Evolutionary conservation across 1,284 basidiomycete genomes (phyloP).

Genomic region (Vanrija sp.): DNA sequence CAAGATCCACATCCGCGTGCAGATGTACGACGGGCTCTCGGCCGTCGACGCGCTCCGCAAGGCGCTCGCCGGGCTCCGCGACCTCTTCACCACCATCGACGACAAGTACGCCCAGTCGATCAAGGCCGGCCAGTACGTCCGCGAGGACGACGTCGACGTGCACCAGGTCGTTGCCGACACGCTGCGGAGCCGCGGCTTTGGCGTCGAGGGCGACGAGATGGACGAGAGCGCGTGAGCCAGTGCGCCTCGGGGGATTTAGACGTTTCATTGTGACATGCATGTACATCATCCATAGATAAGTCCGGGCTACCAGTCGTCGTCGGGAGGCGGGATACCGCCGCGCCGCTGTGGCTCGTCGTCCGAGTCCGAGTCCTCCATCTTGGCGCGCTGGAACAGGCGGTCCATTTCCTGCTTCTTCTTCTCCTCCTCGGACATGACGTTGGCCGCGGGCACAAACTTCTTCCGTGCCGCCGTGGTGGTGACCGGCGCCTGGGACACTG

Average conservation of each 20-base stretch:
- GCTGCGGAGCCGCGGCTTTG: slow-evolving; percentile 30
- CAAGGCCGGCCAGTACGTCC: slow-evolving; percentile 39
- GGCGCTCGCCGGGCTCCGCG: slow-evolving; percentile 70
- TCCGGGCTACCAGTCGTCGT: slow-evolving; percentile 37
- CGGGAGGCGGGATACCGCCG: slow-evolving; percentile 33
- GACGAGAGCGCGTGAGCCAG: slow-evolving; percentile 7
- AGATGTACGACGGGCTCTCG: slow-evolving; percentile 89
- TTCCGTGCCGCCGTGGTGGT: slow-evolving; percentile 20
- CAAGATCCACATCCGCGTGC: slow-evolving; percentile 89
- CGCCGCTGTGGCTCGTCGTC: slow-evolving; percentile 27
- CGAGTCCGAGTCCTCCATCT: slow-evolving; percentile 34
- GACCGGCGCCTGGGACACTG: slow-evolving; percentile 42
- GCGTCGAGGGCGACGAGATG: slow-evolving; percentile 25
- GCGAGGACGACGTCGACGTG: slow-evolving; percentile 47
- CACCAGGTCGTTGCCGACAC: slow-evolving; percentile 38
- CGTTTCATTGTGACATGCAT: too few relatives aligned
- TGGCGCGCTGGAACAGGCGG: slow-evolving; percentile 41
- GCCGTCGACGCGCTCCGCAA: slow-evolving; percentile 70
- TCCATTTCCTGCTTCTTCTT: slow-evolving; percentile 44
- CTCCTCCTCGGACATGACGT: slow-evolving; percentile 42
- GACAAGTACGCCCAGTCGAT: slow-evolving; percentile 62
- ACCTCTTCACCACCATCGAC: slow-evolving; percentile 65
- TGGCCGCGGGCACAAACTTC: slow-evolving; percentile 41
- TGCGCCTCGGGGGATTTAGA: neutral
- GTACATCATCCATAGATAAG: too few relatives aligned